phyloP scores from a whole-genome alignment of 2,329 filamentous ascomycete genomes.

The Xenosphaeropsis pyriputrescens region DNA sequence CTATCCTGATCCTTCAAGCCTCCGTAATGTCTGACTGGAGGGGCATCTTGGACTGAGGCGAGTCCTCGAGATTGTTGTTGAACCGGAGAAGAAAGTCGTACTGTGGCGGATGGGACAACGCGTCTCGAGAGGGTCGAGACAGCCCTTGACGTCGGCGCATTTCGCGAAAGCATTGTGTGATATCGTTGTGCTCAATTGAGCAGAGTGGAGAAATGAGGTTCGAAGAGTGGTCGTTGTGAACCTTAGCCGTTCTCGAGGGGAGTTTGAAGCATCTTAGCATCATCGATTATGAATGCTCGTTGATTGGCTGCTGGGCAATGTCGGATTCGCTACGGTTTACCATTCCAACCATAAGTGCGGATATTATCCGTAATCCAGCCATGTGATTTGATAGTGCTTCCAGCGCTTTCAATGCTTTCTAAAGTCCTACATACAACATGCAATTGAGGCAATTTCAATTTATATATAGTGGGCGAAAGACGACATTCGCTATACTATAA shows the following conservation, averaged over 20 bases:
- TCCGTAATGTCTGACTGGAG: conserved; percentile 58
- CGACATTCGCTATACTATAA: too few species aligned
- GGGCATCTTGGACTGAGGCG: conserved; percentile 65
- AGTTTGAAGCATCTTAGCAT: neutral
- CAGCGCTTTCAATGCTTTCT: neutral
- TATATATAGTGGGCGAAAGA: neutral
- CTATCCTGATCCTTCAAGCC: conserved; percentile 91
- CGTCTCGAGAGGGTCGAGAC: conserved; percentile 15
- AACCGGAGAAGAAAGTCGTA: conserved; percentile 19
- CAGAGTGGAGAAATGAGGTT: conserved; percentile 1
- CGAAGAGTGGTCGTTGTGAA: too few species aligned
- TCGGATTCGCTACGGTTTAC: too few species aligned
- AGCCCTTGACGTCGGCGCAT: conserved; percentile 16
- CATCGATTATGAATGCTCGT: neutral
- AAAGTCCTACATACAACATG: neutral
- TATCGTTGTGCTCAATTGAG: conserved; percentile 19
- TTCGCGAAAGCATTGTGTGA: conserved; percentile 20
- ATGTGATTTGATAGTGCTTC: too few species aligned
- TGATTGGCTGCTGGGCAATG: neutral
- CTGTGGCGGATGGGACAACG: conserved; percentile 13
- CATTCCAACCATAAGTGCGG: too few species aligned
- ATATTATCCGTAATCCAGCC: too few species aligned
- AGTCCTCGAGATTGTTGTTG: conserved; percentile 53
- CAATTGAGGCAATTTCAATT: neutral
- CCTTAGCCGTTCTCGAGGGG: too few species aligned